Evolutionary conservation across 1,284 basidiomycete species (phyloP).

Genomic region (Peniophora sp.): DNA sequence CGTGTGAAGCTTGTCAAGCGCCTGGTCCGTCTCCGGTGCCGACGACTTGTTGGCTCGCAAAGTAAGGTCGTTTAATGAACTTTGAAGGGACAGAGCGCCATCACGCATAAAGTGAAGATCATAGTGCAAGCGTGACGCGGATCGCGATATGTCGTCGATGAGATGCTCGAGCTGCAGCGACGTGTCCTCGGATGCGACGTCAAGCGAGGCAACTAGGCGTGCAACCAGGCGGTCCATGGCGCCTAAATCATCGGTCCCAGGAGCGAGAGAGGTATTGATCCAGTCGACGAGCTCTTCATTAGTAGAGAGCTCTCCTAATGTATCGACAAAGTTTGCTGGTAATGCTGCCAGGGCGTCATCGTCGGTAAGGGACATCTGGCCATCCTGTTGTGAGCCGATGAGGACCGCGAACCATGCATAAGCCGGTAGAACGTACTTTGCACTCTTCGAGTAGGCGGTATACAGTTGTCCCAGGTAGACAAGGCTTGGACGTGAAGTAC

Average conservation of each 20-base stretch:
- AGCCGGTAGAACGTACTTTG: no score
- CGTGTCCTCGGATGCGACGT: conserved; percentile 82
- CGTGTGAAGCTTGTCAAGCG: conserved; percentile 68
- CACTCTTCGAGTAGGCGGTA: no score
- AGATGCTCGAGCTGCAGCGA: conserved; percentile 77
- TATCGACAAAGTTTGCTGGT: conserved; percentile 3
- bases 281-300: conserved; percentile 49
- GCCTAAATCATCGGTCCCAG: conserved; percentile 38
- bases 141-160: conserved; percentile 85
- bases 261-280: conserved; percentile 54
- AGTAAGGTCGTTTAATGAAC: conserved; percentile 50
- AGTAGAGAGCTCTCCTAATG: conserved; percentile 22
- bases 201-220: conserved; percentile 67
- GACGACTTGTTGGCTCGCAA: conserved; percentile 40
- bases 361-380: neutral
- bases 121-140: conserved; percentile 82
- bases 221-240: conserved; percentile 70
- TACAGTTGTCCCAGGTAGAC: no score
- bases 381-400: neutral
- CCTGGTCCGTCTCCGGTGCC: conserved; percentile 45
- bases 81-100: conserved; percentile 70
- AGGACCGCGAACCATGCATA: no score
- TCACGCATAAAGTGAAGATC: conserved; percentile 95
- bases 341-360: neutral
- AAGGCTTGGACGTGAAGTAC: no score